phyloP scores from a whole-genome alignment of 352 stramenopile genomes.

The Phytophthora litchii region DNA sequence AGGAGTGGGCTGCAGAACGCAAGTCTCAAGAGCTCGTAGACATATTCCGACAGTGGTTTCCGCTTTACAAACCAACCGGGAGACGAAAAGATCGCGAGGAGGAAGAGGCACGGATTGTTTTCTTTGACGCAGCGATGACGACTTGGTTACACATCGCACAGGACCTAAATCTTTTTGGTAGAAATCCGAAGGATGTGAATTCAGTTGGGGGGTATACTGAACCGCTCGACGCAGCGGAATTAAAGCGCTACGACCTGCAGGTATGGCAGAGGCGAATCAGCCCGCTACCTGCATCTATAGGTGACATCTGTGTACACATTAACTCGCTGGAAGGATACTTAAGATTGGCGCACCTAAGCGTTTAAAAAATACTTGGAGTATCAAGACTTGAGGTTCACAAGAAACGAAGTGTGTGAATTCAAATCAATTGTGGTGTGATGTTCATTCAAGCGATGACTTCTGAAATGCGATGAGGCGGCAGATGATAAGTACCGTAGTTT shows the following conservation, averaged over 20 bases:
- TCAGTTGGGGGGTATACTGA: neutral
- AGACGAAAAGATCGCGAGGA: conserved; percentile 15
- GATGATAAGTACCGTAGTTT: no score
- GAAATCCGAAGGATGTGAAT: neutral
- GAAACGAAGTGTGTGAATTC: no score
- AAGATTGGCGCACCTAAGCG: conserved; percentile 57
- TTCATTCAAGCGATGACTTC: no score
- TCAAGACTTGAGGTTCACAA: no score
- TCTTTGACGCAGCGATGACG: conserved; percentile 67
- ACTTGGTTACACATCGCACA: conserved; percentile 66
- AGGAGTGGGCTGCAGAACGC: conserved; percentile 48
- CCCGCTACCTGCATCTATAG: conserved; percentile 48
- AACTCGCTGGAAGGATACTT: conserved; percentile 60
- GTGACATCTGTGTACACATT: conserved; percentile 76
- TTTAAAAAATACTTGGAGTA: conserved; percentile 22
- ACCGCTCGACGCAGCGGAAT: conserved; percentile 20
- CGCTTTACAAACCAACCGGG: conserved; percentile 26
- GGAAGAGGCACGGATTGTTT: conserved; percentile 44
- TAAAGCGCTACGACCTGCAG: conserved; percentile 67
- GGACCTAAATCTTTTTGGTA: conserved; percentile 49
- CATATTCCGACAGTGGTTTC: conserved; percentile 57
- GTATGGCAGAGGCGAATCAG: conserved; percentile 71
- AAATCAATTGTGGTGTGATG: no score
- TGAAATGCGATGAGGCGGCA: no score
- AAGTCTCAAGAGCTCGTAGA: conserved; percentile 51